phyloP scores from a whole-genome alignment of 1,284 basidiomycete genomes.

The Sanghuangporus sanghuang region DNA sequence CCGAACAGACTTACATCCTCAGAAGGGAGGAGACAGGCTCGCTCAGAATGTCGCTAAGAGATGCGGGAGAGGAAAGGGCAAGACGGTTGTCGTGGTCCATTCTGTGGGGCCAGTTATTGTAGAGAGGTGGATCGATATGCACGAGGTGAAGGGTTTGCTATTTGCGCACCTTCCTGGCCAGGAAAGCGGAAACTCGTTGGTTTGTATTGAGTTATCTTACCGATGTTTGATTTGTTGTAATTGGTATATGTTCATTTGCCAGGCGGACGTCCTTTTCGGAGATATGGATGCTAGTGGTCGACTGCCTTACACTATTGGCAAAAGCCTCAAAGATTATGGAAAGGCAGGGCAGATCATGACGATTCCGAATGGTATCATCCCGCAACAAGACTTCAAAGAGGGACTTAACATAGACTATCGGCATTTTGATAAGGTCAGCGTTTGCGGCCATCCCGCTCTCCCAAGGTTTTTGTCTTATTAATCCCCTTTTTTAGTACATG shows the following conservation, averaged over 20 bases:
- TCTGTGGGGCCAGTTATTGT: slow-evolving; percentile 40
- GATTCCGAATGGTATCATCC: slow-evolving; percentile 27
- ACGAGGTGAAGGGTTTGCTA: slow-evolving; percentile 42
- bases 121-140: slow-evolving; percentile 41
- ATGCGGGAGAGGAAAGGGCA: slow-evolving; percentile 25
- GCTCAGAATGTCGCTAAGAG: slow-evolving; percentile 23
- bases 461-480: not conserved
- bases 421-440: slow-evolving; percentile 37
- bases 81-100: slow-evolving; percentile 52
- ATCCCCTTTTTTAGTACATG: slow-evolving; percentile 24
- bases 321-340: slow-evolving; percentile 44
- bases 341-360: slow-evolving; percentile 29
- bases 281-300: slow-evolving; percentile 48
- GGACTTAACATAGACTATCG: slow-evolving; percentile 55
- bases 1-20: slow-evolving; percentile 43
- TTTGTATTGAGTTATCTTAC: not conserved
- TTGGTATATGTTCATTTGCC: not conserved
- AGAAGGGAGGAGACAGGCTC: slow-evolving; percentile 40
- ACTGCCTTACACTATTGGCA: slow-evolving; percentile 55
- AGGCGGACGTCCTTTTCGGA: slow-evolving; percentile 43
- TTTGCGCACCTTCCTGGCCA: slow-evolving; percentile 56
- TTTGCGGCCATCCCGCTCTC: not conserved
- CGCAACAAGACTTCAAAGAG: slow-evolving; percentile 21
- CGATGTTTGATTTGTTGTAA: not conserved
- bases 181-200: slow-evolving; percentile 52